Conservation (phyloP, 2,329 filamentous ascomycete genomes). For the Talaromyces sp. region DNA sequence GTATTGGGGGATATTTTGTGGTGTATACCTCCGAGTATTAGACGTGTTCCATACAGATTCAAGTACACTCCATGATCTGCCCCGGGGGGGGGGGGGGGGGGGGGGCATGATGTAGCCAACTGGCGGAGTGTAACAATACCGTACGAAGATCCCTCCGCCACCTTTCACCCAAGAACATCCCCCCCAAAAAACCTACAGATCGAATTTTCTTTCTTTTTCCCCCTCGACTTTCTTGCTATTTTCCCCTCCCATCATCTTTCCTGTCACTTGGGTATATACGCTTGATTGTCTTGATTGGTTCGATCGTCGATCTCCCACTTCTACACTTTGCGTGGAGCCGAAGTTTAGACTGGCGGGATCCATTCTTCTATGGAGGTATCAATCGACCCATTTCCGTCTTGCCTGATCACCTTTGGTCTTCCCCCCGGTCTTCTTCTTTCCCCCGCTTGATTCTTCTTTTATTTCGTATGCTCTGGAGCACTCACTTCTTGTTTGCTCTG, state of each 20-base stretch:
- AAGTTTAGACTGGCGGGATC: conserved; percentile 4
- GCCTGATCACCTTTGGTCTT: not conserved
- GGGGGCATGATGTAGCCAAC: too few relatives aligned
- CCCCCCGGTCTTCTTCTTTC: not conserved
- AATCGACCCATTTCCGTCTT: conserved; percentile 3
- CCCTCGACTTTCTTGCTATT: not conserved
- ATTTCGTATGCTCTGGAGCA: not conserved
- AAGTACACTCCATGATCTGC: too few relatives aligned
- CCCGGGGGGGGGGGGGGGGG: not conserved
- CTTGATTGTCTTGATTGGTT: conserved; percentile 1
- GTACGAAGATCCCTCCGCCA: conserved; percentile 1
- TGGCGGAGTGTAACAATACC: conserved; percentile 3
- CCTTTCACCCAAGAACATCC: not conserved
- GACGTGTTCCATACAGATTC: too few relatives aligned
- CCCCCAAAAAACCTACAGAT: conserved; percentile 3
- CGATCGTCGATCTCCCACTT: conserved; percentile 4
- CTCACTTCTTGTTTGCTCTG: not conserved
- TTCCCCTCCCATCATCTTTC: not conserved
- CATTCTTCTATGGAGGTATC: conserved; percentile 3
- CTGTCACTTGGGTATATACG: not conserved
- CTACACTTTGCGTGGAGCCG: not conserved
- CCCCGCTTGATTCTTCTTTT: conserved; percentile 1
- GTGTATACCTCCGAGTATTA: not conserved
- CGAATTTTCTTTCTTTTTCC: conserved; percentile 1
- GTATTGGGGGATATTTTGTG: too few relatives aligned